Base-by-base conservation (phyloP, 1,284 basidiomycete genomes). In the Mycena sp. region DNA sequence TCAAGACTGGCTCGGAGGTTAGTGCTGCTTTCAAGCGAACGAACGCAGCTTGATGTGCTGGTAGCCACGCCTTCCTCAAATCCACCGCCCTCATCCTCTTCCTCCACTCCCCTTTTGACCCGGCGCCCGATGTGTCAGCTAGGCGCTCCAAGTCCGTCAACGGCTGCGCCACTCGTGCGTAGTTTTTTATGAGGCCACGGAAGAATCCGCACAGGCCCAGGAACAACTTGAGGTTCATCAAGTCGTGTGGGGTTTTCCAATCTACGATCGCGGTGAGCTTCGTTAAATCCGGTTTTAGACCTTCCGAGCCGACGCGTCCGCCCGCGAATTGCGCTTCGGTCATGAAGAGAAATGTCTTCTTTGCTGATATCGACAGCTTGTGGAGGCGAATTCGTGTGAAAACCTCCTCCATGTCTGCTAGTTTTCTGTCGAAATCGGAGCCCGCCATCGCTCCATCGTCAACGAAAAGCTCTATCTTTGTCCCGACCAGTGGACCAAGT, bases 211-310 rank as follows among this genome's bases (percentile, higher is more conserved):
- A 70, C 1, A 77, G 52, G 0, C 76, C 71, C 9, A 72, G 23
- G 56, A 76, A 76, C 17, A 44, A 51, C 21, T 46, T 53, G 2
- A 62, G n/a, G 11, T 62, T 62, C 11, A 59, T 19, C 16, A 72
- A 70, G 19, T 76, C 68, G n/a, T 51, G 45, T 0, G 78, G 78
- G 26, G 63, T 59, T 11, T 67, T 38, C 78, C 78, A 81, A 19
- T 78, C 70, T 2, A 77, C 69, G 4, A 81, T 70, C 2, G 78
- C 75, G 1, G 73, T 73, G 0, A 81, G 68, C 43, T 80, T 80
- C 0, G 70, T 51, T 4, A 66, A 64, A 55, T 80, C 75, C 0
- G 77, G 71, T 17, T 63, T 58, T 2, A 80, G 70, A 0, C 79
- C 78, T 3, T 71, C 51, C 0, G 68, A 55, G 6, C 74, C 72